Percentiles rank a stretch among this genome's conserved stretches.
phyloP scores from a whole-genome alignment of 495 filamentous ascomycete genomes.

The Talaromyces liani region DNA sequence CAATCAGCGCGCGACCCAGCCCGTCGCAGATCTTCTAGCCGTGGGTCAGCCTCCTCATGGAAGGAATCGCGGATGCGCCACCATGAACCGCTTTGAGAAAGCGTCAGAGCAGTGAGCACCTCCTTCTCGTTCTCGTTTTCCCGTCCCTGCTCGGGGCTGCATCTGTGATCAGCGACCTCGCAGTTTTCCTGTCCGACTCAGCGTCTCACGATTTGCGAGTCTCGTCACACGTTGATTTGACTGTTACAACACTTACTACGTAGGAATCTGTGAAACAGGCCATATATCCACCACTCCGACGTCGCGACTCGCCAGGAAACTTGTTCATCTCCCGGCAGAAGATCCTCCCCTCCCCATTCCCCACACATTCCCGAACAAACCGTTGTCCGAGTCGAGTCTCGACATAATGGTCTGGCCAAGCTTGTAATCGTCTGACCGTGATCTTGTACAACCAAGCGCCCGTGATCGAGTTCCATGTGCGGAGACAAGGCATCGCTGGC shows the following conservation, averaged over 20 bases:
- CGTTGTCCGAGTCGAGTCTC: neutral
- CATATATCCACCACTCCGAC: neutral
- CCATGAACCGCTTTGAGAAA: neutral
- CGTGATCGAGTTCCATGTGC: neutral
- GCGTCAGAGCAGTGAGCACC: too few species aligned
- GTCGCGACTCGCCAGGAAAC: neutral
- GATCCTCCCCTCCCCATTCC: neutral
- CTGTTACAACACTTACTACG: neutral
- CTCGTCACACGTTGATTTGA: neutral
- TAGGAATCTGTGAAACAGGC: neutral
- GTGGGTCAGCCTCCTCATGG: neutral
- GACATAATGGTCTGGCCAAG: neutral
- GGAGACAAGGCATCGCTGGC: neutral
- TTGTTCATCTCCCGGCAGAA: neutral
- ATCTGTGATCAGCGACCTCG: neutral
- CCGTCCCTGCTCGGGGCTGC: neutral
- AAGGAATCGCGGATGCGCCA: neutral
- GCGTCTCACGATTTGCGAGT: neutral
- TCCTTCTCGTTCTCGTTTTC: neutral
- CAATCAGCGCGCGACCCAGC: neutral
- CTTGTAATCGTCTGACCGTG: neutral
- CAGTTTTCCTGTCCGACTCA: neutral
- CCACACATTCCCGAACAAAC: neutral
- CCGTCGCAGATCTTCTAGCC: neutral
- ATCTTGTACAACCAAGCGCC: neutral